phyloP scores from a whole-genome alignment of 805 yeast species.

The Kodamaea jinghongensis region DNA sequence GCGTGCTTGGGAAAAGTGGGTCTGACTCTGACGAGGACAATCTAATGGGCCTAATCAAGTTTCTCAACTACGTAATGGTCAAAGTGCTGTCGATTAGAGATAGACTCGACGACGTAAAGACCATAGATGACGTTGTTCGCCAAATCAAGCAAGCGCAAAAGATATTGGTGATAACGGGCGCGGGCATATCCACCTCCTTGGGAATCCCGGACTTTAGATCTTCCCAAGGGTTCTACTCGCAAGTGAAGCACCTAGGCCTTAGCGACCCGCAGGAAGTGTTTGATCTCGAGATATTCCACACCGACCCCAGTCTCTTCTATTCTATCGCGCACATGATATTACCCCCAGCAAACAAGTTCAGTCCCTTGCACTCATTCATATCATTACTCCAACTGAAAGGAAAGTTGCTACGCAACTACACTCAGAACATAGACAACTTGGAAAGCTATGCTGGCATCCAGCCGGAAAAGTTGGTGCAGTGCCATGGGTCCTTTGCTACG shows the following conservation, averaged over 20 bases:
- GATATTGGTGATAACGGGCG: slow-evolving; percentile 43
- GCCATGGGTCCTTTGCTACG: slow-evolving; percentile 89
- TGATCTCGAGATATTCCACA: slow-evolving; percentile 34
- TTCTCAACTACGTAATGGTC: slow-evolving; percentile 62
- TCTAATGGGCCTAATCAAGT: slow-evolving; percentile 46
- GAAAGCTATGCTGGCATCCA: slow-evolving; percentile 78
- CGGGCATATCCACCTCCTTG: slow-evolving; percentile 44
- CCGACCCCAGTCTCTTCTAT: slow-evolving; percentile 40
- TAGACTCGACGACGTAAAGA: slow-evolving; percentile 50
- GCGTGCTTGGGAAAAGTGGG: no score
- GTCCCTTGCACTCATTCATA: slow-evolving; percentile 72
- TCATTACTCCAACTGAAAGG: slow-evolving; percentile 69
- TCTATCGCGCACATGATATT: slow-evolving; percentile 44
- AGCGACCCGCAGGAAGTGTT: slow-evolving; percentile 46
- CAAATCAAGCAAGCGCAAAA: slow-evolving; percentile 50
- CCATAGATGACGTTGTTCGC: slow-evolving; percentile 56
- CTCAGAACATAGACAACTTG: slow-evolving; percentile 87
- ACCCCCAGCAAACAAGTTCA: slow-evolving; percentile 36
- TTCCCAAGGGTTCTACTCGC: slow-evolving; percentile 63
- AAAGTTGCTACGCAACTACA: slow-evolving; percentile 77
- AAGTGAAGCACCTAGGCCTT: slow-evolving; percentile 44
- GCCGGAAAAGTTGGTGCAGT: slow-evolving; percentile 69
- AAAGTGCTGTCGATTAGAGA: slow-evolving; percentile 57
- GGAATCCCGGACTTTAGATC: slow-evolving; percentile 47
- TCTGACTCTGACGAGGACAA: slow-evolving; percentile 40